phyloP scores from a whole-genome alignment of 2,329 filamentous ascomycete species.

The Zasmidium cellare region DNA sequence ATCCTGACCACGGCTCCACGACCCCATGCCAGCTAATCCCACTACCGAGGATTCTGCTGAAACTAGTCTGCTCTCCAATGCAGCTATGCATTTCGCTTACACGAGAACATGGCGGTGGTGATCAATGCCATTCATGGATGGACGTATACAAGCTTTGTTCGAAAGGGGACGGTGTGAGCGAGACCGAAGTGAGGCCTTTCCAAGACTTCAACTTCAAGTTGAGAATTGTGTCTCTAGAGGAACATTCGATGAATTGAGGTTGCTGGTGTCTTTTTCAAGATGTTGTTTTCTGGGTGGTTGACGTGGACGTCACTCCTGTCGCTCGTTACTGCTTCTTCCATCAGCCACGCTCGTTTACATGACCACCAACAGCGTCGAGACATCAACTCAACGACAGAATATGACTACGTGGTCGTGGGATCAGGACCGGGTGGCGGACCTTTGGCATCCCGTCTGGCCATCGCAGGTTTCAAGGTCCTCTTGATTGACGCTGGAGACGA shows the following conservation, averaged over 20 bases:
- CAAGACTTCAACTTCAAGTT: background rate
- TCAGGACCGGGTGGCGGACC: slow-evolving; percentile 62
- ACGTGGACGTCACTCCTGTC: background rate
- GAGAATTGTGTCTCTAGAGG: background rate
- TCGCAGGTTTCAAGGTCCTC: slow-evolving; percentile 60
- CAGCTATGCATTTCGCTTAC: background rate
- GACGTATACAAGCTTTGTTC: background rate
- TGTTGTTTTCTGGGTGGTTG: background rate
- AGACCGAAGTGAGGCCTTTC: background rate
- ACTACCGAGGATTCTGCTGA: background rate
- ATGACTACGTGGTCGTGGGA: slow-evolving; percentile 65
- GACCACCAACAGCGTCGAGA: background rate
- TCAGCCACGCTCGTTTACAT: background rate
- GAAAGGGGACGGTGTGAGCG: background rate
- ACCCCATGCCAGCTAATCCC: background rate
- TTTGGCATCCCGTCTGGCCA: slow-evolving; percentile 59
- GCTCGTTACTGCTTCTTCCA: background rate
- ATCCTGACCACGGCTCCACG: background rate
- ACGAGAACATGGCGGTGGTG: background rate
- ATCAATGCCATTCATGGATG: no score
- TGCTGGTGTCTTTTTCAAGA: background rate
- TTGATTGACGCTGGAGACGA: slow-evolving; percentile 63
- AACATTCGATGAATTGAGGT: background rate
- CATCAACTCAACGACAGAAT: slow-evolving; percentile 33
- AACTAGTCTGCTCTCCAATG: background rate